Base-by-base conservation (phyloP, 441 rosid species). In the Erodium chrysanthum region DNA sequence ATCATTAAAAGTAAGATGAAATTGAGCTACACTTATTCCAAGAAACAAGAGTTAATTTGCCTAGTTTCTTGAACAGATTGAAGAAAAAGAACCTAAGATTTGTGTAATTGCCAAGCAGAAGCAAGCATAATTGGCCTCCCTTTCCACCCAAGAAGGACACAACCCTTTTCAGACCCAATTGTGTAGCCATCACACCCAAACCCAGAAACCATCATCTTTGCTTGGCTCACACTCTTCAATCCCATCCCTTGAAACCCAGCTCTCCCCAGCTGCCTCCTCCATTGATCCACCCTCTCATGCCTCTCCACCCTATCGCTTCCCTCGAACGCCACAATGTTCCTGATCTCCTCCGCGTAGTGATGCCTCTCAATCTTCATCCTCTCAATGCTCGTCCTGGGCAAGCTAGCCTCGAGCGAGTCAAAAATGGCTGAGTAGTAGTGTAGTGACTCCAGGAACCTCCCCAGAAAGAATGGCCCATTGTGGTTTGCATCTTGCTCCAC, bases 401-500 rank as follows among this genome's bases (percentile, higher is more conserved):
- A 75, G 62, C 85, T 82, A 4, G 81, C 88, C 69, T 85, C 88
- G 0, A 88, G 85, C 0, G 90, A 84, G 67, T 88, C 87, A 2
- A 85, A 88, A 60, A 88, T 74, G 33, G 89, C 88, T 0, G 93
- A 85, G 66, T 82, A 88, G 72, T 84, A 85, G 27, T 84, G 89
- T 29, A 88, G 90, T 31, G 93, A 84, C 72, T 88, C 90, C 11
- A 84, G 82, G 70, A 85, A 88, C 61, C 88, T 77, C 42, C 93
- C 90, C 0, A 85, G 84, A 52, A 88, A 88, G 81, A 88, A 85
- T 0, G 89, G 90, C 4, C 93, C 89, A 37, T 85, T 86, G 65
- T 86, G 93, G 78, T 82, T 85, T 5, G 87, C 89, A 56, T 88
- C 93, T 72, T 85, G 93, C 65, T 88, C 93, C 63, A 83, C 81